A percentile compares a stretch with the other conserved stretches of the same genome.
These are phyloP conservation scores for Fusarium sp. DNA, from an alignment of 2,329 filamentous ascomycete genomes.

Conservation along the genomic window DNA sequence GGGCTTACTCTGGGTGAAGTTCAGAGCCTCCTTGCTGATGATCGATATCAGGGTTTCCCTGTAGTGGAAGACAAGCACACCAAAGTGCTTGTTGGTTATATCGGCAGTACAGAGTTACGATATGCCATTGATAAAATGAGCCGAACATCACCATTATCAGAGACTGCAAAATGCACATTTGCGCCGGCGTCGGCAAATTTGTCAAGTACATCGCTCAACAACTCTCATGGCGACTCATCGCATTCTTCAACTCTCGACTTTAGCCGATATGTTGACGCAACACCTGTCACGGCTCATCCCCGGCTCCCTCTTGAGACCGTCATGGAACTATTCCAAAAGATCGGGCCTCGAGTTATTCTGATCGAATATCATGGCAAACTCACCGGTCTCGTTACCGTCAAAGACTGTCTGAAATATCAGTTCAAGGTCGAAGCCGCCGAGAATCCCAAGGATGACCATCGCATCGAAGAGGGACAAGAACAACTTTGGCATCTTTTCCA, in stretches of 20 bases:
- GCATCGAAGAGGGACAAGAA: constrained; percentile 70
- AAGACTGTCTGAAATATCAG: constrained; percentile 97
- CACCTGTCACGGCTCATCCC: constrained; percentile 91
- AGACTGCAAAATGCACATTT: constrained; percentile 81
- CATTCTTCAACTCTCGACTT: constrained; percentile 76
- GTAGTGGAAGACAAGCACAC: constrained; percentile 80
- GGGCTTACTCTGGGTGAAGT: constrained; percentile 82
- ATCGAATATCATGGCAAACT: constrained; percentile 90
- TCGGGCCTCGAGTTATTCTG: constrained; percentile 92
- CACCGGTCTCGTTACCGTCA: constrained; percentile 90
- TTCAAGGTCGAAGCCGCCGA: constrained; percentile 94
- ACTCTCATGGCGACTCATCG: constrained; percentile 33
- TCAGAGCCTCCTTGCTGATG: constrained; percentile 80
- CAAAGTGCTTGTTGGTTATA: constrained; percentile 87
- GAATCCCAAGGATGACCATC: constrained; percentile 72
- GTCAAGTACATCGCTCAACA: constrained; percentile 52
- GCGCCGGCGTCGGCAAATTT: constrained; percentile 58
- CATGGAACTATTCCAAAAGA: constrained; percentile 99
- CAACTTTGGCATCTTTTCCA: constrained; percentile 72
- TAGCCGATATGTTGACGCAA: constrained; percentile 87
- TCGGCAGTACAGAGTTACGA: constrained; percentile 89
- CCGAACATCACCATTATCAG: constrained; percentile 74
- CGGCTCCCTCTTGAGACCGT: constrained; percentile 93
- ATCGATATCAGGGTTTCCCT: constrained; percentile 92
- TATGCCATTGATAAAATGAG: constrained; percentile 89